A percentile compares a stretch with the other conserved stretches of the same genome.
These are phyloP conservation scores for Yamadazyma blattariae DNA, from an alignment of 1,139 yeast species.

Conservation along the genomic window DNA sequence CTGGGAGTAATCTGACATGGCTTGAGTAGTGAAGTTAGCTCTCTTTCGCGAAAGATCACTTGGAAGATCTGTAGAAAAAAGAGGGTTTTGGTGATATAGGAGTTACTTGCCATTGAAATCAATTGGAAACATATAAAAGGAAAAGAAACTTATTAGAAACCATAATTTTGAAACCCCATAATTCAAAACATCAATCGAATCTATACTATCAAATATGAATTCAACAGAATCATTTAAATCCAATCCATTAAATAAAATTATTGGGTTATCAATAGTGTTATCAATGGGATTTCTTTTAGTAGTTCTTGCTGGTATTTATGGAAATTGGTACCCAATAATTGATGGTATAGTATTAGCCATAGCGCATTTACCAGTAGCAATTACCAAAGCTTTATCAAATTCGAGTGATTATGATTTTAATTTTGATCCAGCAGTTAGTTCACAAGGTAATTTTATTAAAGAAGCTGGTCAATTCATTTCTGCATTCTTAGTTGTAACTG, in stretches of 20 bases:
- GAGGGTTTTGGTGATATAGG: too few species aligned
- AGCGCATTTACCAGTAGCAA: conserved; percentile 68
- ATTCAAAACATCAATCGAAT: too few species aligned
- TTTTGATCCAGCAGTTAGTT: conserved; percentile 36
- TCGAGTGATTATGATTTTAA: conserved; percentile 44
- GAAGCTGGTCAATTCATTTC: conserved; percentile 71
- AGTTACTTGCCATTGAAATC: too few species aligned
- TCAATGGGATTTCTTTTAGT: conserved; percentile 78
- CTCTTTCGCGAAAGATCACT: neutral
- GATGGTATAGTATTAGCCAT: conserved; percentile 51
- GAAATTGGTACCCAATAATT: conserved; percentile 75
- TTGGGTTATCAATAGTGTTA: conserved; percentile 67
- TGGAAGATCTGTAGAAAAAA: too few species aligned
- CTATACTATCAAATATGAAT: conserved; percentile 30
- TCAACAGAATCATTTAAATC: conserved; percentile 22
- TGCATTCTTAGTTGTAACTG: conserved; percentile 65
- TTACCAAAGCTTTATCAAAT: conserved; percentile 28
- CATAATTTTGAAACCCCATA: too few species aligned
- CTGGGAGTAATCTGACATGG: conserved; percentile 13
- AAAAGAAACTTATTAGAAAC: neutral
- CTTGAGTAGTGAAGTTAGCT: neutral
- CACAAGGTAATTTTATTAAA: conserved; percentile 27
- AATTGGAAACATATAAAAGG: neutral
- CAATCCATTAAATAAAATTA: conserved; percentile 72
- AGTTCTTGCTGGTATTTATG: conserved; percentile 72